Evolutionary conservation across 73 alveolate species (phyloP).

Genomic region (Tetrahymena thermophila): DNA sequence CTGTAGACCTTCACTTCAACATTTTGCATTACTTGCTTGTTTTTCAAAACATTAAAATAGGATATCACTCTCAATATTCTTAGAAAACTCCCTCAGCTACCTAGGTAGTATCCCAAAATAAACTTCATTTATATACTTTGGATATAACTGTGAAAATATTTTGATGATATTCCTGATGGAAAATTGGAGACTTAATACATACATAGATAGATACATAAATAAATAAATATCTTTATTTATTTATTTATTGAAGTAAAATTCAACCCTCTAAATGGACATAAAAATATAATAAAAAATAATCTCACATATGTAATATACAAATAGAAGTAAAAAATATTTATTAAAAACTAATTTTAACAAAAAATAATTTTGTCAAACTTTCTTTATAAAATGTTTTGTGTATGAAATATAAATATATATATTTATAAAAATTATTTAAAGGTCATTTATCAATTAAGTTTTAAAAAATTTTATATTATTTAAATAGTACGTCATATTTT

Average conservation of each 20-base stretch:
- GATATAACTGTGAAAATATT: neutral
- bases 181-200: neutral
- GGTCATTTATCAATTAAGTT: too few species aligned
- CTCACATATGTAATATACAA: neutral
- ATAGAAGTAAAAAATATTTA: too few species aligned
- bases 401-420: too few species aligned
- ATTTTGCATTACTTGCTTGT: neutral
- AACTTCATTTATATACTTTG: neutral
- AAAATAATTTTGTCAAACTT: neutral
- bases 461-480: too few species aligned
- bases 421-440: too few species aligned
- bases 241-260: too few species aligned
- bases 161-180: neutral
- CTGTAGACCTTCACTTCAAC: neutral
- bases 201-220: neutral
- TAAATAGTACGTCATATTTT: neutral
- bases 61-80: neutral
- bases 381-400: neutral
- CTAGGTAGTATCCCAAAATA: too few species aligned
- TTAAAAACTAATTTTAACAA: too few species aligned
- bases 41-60: neutral
- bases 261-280: neutral
- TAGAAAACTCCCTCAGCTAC: neutral
- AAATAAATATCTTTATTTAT: too few species aligned
- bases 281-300: too few species aligned